Evolutionary conservation across 2,329 filamentous ascomycete genomes (phyloP), one percentile per base, ranked within the genome.

Genomic region (Cytospora leucostoma): DNA sequence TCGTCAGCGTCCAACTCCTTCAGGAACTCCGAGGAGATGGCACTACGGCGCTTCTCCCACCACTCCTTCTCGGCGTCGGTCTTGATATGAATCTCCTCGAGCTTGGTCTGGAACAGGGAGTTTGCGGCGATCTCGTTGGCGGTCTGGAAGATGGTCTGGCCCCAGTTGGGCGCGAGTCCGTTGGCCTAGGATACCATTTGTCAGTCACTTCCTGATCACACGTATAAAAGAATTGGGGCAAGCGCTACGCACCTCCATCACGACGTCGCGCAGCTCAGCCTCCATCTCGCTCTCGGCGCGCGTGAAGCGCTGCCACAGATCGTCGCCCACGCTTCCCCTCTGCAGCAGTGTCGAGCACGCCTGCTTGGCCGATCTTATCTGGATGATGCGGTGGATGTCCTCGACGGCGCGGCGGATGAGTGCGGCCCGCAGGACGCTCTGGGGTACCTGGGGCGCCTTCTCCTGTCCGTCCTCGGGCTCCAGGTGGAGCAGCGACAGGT

Each of bases 211-310:
- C 17, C 19, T 44, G 10, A 21, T 27, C 44, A 19, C n/a, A 19
- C 40, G 19, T 19, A 47, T 19, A 47, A 6, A 21, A 19, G 10
- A 15, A n/a, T 27, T 4, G 27, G 40, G 40, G 17, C 44, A 47
- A 21, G 17, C 11, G 4, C 44, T 10, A 70, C 83, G 66, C 76
- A 96, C 93, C 88, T 98, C 94, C 70, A 88, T 86, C 38, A 98
- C 93, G 32, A 98, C 94, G 77, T 99, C 95, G 71, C 92, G 87
- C 66, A 99, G 82, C 78, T 99, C 95, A 69, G 93, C 92, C 79
- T 99, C 93, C 82, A 98, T 96, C 78, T 99, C 95, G 80, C 96
- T 93, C 84, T 99, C 95, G 0, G 94, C 95, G 57, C 92, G 85
- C 77, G 88, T 78, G 76, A 98, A 97, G 47, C 94, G 84, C 80